Percentiles rank a stretch among this genome's conserved stretches.
Evolutionary conservation across 257 asterid genomes (phyloP).

Genomic region (Fraxinus cuspidata): DNA sequence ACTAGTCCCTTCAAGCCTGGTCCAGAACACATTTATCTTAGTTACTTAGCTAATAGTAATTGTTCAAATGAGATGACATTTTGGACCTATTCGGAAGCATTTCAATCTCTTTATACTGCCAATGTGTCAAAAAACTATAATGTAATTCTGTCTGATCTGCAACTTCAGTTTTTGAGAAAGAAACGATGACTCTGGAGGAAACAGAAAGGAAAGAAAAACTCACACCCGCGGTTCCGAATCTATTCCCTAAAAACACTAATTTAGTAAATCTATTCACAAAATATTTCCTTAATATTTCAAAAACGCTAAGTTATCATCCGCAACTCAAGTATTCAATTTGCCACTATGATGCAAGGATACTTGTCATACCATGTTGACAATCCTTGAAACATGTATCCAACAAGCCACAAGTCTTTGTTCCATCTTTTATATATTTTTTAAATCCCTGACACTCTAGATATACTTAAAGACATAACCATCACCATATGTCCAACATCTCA

Average conservation of each 20-base stretch:
- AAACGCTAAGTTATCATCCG: neutral
- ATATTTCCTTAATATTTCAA: neutral
- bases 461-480: too few relatives aligned
- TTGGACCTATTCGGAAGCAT: neutral
- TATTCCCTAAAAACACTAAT: too few relatives aligned
- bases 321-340: neutral
- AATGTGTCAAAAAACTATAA: neutral
- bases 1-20: slow-evolving; percentile 56
- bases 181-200: neutral
- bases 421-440: too few relatives aligned
- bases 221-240: neutral
- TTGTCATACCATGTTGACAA: too few relatives aligned
- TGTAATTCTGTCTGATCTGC: neutral
- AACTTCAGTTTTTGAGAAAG: neutral
- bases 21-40: neutral
- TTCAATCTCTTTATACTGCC: neutral
- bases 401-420: too few relatives aligned
- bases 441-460: too few relatives aligned
- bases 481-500: too few relatives aligned
- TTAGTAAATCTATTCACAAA: too few relatives aligned
- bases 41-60: neutral
- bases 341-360: too few relatives aligned
- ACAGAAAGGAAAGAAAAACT: neutral
- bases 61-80: neutral
- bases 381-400: too few relatives aligned